These are phyloP conservation scores for Gaillardinia entomophila DNA, from an alignment of 805 yeast species.

Conservation along the genomic window DNA sequence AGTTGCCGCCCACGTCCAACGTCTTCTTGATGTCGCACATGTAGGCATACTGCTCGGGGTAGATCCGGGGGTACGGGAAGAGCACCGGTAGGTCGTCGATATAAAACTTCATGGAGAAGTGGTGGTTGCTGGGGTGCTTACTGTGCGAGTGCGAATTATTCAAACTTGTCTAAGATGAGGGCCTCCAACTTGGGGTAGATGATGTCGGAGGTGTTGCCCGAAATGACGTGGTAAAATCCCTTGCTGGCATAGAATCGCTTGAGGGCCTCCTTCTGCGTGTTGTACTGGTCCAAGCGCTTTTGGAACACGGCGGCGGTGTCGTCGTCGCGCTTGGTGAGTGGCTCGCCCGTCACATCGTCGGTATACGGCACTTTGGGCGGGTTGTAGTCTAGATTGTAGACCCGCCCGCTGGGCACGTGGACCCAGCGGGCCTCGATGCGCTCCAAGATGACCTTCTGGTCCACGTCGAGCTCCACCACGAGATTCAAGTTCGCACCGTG, in stretches of 20 bases:
- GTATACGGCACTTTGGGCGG: conserved; percentile 80
- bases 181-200: conserved; percentile 65
- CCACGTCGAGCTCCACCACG: conserved; percentile 85
- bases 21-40: conserved; percentile 95
- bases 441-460: conserved; percentile 73
- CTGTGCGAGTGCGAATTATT: neutral
- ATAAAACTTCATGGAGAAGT: conserved; percentile 54
- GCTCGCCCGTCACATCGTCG: conserved; percentile 90
- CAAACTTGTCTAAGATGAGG: conserved; percentile 30
- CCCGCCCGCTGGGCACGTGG: conserved; percentile 78
- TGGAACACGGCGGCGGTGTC: conserved; percentile 74
- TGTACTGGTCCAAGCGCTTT: conserved; percentile 60
- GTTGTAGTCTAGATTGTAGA: conserved; percentile 79
- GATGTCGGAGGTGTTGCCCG: conserved; percentile 79
- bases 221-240: conserved; percentile 46
- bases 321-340: conserved; percentile 71
- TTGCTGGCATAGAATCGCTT: conserved; percentile 49
- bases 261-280: conserved; percentile 55
- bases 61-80: conserved; percentile 93
- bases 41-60: conserved; percentile 97
- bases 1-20: conserved; percentile 92
- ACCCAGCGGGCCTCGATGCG: conserved; percentile 84
- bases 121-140: neutral
- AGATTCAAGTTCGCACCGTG: conserved; percentile 48
- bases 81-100: conserved; percentile 94